phyloP scores from a whole-genome alignment of 805 yeast genomes.

The Wickerhamomyces ciferrii region DNA sequence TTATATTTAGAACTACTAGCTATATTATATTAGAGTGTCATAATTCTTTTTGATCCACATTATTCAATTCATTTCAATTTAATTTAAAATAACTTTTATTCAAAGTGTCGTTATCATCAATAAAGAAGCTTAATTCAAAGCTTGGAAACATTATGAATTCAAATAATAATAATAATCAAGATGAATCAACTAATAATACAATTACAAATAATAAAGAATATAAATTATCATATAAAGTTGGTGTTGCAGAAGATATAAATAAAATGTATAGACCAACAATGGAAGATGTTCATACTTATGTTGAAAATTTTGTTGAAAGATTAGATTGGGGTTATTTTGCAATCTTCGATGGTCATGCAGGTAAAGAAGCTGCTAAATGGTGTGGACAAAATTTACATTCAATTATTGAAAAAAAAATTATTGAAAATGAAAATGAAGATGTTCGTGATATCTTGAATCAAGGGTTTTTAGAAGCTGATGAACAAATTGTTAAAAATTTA shows the following conservation, averaged over 20 bases:
- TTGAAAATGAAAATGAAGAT: conserved; percentile 42
- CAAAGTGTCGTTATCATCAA: not conserved
- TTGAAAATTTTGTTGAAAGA: conserved; percentile 87
- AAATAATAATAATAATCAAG: conserved; percentile 1
- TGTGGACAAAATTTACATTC: conserved; percentile 84
- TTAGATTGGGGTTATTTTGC: conserved; percentile 95
- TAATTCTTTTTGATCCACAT: no score
- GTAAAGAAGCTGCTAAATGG: conserved; percentile 89
- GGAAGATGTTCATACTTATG: conserved; percentile 96
- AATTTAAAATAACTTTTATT: not conserved
- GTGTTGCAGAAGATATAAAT: conserved; percentile 90
- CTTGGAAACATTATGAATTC: not conserved
- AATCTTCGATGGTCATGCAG: conserved; percentile 96
- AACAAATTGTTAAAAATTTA: conserved; percentile 50
- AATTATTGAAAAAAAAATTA: conserved; percentile 53
- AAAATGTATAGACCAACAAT: conserved; percentile 74
- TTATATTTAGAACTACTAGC: no score
- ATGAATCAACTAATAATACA: no score
- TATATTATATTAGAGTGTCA: no score
- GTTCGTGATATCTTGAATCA: conserved; percentile 62
- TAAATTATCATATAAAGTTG: conserved; percentile 71
- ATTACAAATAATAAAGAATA: conserved; percentile 12
- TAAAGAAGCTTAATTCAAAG: not conserved
- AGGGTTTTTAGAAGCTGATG: conserved; percentile 74
- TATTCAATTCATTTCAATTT: no score